A percentile compares a stretch with the other conserved stretches of the same genome.
phyloP scores from a whole-genome alignment of 257 asterid genomes.

The Eucommia ulmoides region DNA sequence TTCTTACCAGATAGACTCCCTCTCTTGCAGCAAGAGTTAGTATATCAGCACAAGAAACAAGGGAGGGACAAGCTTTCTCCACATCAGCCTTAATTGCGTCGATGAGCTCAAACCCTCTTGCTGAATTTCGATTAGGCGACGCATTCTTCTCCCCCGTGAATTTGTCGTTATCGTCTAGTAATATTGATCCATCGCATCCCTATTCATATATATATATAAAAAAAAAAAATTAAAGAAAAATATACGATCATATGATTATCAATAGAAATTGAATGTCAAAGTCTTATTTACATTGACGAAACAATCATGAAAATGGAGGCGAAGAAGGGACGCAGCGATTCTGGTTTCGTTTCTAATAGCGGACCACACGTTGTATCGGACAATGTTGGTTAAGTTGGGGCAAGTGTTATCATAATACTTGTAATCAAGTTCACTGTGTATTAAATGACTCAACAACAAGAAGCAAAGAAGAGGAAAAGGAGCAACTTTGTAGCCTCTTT shows the following conservation, averaged over 20 bases:
- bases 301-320: constrained; percentile 76
- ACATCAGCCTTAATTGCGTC: background rate
- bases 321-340: constrained; percentile 68
- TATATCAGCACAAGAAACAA: background rate
- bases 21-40: background rate
- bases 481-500: background rate
- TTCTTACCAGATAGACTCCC: background rate
- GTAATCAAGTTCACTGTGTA: constrained; percentile 35
- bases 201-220: background rate
- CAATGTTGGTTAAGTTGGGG: constrained; percentile 41
- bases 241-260: background rate
- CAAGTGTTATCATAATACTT: constrained; percentile 39
- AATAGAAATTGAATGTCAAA: background rate
- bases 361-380: constrained; percentile 40
- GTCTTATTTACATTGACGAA: constrained; percentile 33
- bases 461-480: background rate
- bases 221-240: no score
- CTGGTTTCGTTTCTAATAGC: constrained; percentile 63
- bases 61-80: background rate
- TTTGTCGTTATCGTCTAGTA: background rate
- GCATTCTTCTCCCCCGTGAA: background rate
- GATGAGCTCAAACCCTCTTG: background rate
- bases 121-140: background rate
- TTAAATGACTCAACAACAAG: background rate
- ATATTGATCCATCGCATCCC: background rate